phyloP scores from a whole-genome alignment of 805 yeast genomes.

The Yarrowia sp. region DNA sequence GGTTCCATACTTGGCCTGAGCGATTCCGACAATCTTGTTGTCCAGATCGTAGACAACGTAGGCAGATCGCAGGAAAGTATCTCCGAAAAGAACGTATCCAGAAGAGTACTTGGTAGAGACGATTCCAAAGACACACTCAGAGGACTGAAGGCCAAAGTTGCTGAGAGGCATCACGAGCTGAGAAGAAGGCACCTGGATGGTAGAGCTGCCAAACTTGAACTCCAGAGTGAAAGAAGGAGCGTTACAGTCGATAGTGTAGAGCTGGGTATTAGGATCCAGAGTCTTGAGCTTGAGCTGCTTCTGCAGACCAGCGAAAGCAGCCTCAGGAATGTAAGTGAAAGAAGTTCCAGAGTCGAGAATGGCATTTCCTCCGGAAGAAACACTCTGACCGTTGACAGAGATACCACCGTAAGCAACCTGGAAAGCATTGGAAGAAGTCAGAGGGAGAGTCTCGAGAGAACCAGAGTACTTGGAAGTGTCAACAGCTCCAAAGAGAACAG shows the following conservation, averaged over 20 bases:
- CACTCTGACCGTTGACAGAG: conserved; percentile 27
- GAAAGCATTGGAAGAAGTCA: conserved; percentile 5
- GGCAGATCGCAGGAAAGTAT: conserved; percentile 57
- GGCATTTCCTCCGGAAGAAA: conserved; percentile 36
- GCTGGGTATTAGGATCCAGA: conserved; percentile 16
- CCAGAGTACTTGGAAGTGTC: conserved; percentile 45
- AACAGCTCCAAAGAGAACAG: conserved; percentile 44
- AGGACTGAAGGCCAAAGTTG: conserved; percentile 29
- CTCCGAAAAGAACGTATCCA: conserved; percentile 47
- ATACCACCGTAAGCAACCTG: background rate
- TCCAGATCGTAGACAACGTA: conserved; percentile 68
- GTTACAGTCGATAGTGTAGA: background rate
- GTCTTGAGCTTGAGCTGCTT: background rate
- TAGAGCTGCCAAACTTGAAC: background rate
- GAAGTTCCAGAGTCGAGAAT: conserved; percentile 61
- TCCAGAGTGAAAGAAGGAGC: background rate
- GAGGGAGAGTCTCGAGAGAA: conserved; percentile 36
- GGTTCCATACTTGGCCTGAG: conserved; percentile 42
- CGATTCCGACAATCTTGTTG: conserved; percentile 53
- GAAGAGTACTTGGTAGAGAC: conserved; percentile 37
- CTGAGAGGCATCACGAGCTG: conserved; percentile 44
- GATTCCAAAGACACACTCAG: conserved; percentile 34
- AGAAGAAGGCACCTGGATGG: conserved; percentile 83
- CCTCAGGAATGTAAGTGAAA: conserved; percentile 48
- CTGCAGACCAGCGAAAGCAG: background rate